These are phyloP conservation scores for Pugionium cornutum DNA, from an alignment of 345 rosid species.

Conservation along the genomic window DNA sequence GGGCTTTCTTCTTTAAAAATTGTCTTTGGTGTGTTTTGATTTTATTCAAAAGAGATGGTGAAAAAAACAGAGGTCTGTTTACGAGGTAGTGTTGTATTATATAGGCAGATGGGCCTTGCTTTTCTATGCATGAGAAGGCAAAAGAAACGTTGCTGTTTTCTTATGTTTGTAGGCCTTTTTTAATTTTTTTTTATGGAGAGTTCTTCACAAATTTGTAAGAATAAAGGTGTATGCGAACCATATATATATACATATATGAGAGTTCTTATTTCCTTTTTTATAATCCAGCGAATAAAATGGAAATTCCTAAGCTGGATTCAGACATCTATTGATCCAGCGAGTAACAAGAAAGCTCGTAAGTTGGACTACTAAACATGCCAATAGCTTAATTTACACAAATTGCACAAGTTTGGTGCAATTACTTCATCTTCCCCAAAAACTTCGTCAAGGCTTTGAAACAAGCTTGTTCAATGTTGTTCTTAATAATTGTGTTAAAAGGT, in stretches of 20 bases:
- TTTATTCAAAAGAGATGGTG: background rate
- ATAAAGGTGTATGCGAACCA: background rate
- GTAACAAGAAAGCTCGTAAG: background rate
- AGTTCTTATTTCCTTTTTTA: background rate
- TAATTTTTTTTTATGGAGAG: background rate
- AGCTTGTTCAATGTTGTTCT: too few relatives aligned
- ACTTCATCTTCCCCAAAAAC: background rate
- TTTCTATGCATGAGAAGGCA: constrained; percentile 37
- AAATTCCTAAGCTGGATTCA: background rate
- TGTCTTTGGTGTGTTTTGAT: constrained; percentile 19
- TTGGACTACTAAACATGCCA: background rate
- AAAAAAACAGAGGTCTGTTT: constrained; percentile 13
- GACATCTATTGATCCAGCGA: background rate
- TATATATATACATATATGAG: background rate
- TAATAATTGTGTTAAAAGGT: too few relatives aligned
- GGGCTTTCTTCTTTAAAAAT: background rate
- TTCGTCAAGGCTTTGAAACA: too few relatives aligned
- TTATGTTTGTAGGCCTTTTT: constrained; percentile 27
- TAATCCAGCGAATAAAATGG: background rate
- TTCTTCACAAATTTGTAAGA: constrained; percentile 23
- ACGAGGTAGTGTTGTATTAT: constrained; percentile 22
- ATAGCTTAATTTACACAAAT: background rate
- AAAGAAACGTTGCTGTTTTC: constrained; percentile 15
- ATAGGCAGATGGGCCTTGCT: constrained; percentile 10
- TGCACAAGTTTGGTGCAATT: background rate